These are phyloP conservation scores for Lactarius deliciosus DNA, from an alignment of 768 basidiomycete species.

Conservation along the genomic window DNA sequence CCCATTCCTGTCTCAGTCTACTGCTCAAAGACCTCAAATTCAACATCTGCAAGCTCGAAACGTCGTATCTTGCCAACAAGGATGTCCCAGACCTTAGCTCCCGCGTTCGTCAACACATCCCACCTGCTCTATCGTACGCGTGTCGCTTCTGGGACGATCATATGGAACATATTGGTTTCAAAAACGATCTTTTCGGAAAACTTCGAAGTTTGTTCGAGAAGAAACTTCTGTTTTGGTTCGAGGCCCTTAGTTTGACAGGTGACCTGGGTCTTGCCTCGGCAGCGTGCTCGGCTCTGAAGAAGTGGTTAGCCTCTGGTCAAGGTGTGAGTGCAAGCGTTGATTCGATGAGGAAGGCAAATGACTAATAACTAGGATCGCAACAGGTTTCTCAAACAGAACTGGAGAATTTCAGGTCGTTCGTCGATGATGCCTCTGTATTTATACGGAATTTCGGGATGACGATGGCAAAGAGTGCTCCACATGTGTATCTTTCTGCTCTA, in stretches of 20 bases:
- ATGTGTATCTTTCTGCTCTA: too few relatives aligned
- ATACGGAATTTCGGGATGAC: too few relatives aligned
- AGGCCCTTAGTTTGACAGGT: too few relatives aligned
- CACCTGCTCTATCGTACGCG: background rate
- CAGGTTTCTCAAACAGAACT: too few relatives aligned
- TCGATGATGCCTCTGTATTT: too few relatives aligned
- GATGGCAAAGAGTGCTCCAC: too few relatives aligned
- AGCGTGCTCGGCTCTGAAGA: background rate
- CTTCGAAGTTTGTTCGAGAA: background rate
- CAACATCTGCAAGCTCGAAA: constrained; percentile 7
- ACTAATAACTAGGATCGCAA: too few relatives aligned
- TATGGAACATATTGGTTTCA: background rate
- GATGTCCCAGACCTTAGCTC: background rate
- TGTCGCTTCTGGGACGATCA: constrained; percentile 8
- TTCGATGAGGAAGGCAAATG: too few relatives aligned
- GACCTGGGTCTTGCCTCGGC: background rate
- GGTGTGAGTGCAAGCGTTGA: too few relatives aligned
- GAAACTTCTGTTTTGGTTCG: background rate
- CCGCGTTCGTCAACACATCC: background rate
- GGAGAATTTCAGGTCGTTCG: too few relatives aligned
- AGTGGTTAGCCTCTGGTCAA: too few relatives aligned
- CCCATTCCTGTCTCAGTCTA: background rate
- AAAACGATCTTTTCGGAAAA: background rate
- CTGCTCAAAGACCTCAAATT: background rate
- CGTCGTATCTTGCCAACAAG: background rate